A percentile compares a stretch with the other conserved stretches of the same genome.
These are phyloP conservation scores for Papiliotrema fonsecae DNA, from an alignment of 1,284 basidiomycete species.

Conservation along the genomic window DNA sequence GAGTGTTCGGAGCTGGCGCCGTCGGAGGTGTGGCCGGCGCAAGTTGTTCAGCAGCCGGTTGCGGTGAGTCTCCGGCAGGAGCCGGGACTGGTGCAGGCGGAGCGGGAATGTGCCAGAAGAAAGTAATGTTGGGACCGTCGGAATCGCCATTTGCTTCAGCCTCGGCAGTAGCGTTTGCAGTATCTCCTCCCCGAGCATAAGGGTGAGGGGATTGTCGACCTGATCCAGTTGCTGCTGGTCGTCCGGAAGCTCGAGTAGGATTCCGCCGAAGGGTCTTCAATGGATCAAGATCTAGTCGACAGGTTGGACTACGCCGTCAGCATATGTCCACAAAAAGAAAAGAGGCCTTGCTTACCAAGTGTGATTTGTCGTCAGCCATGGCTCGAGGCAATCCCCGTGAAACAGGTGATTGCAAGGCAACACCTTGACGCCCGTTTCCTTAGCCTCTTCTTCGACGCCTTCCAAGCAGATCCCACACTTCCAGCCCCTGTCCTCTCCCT, in stretches of 20 bases:
- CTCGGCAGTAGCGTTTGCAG: not conserved
- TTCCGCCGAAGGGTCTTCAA: conserved; percentile 31
- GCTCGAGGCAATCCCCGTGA: conserved; percentile 40
- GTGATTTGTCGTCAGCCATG: conserved; percentile 43
- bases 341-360: conserved; percentile 37
- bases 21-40: not conserved
- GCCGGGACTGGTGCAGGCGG: not conserved
- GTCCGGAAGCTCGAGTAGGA: conserved; percentile 11
- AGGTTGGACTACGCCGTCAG: conserved; percentile 37
- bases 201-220: conserved; percentile 1
- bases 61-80: not conserved
- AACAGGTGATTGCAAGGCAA: conserved; percentile 48
- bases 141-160: not conserved
- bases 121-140: not conserved
- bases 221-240: conserved; percentile 1
- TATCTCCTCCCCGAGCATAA: not conserved
- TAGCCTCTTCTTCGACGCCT: conserved; percentile 13
- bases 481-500: conserved; percentile 30
- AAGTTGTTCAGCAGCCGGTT: not conserved
- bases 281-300: conserved; percentile 46
- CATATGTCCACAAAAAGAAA: not conserved
- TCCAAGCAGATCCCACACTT: conserved; percentile 44
- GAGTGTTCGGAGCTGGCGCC: not conserved
- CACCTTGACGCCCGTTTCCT: conserved; percentile 34
- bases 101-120: not conserved